A percentile compares a stretch with the other conserved stretches of the same genome.
Evolutionary conservation across 768 basidiomycete genomes (phyloP).

Genomic region (Suillus variegatus): DNA sequence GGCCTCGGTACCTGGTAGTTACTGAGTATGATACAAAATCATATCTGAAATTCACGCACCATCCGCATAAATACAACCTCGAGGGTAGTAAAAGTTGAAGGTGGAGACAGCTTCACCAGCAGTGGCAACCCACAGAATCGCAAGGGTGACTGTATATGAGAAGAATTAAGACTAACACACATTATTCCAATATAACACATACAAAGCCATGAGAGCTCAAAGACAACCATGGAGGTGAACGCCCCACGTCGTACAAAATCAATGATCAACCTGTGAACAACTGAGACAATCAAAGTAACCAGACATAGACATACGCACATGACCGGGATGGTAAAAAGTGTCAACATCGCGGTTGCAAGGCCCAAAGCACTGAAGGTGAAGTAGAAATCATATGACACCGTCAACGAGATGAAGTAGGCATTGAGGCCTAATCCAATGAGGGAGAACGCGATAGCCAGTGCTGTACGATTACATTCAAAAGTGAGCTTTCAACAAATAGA

Average conservation of each 20-base stretch:
- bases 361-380: slow-evolving; percentile 27
- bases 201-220: slow-evolving; percentile 42
- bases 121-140: slow-evolving; percentile 41
- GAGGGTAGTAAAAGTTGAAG: slow-evolving; percentile 8
- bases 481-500: slow-evolving; percentile 6
- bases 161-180: neutral
- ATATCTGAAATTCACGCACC: neutral
- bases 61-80: slow-evolving; percentile 12
- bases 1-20: slow-evolving; percentile 12
- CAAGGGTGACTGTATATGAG: slow-evolving; percentile 29
- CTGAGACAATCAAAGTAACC: slow-evolving; percentile 6
- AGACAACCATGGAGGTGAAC: slow-evolving; percentile 38
- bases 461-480: slow-evolving; percentile 11
- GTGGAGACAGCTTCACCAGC: slow-evolving; percentile 29
- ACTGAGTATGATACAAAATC: slow-evolving; percentile 1
- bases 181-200: slow-evolving; percentile 16
- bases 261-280: slow-evolving; percentile 31
- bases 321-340: slow-evolving; percentile 30
- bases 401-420: slow-evolving; percentile 28
- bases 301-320: slow-evolving; percentile 20
- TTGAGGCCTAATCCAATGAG: slow-evolving; percentile 33
- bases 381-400: slow-evolving; percentile 18
- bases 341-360: slow-evolving; percentile 29
- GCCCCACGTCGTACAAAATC: slow-evolving; percentile 38
- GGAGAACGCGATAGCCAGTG: slow-evolving; percentile 22